Conservation (phyloP, 179 eudicot species). For the Beta lomatogona region DNA sequence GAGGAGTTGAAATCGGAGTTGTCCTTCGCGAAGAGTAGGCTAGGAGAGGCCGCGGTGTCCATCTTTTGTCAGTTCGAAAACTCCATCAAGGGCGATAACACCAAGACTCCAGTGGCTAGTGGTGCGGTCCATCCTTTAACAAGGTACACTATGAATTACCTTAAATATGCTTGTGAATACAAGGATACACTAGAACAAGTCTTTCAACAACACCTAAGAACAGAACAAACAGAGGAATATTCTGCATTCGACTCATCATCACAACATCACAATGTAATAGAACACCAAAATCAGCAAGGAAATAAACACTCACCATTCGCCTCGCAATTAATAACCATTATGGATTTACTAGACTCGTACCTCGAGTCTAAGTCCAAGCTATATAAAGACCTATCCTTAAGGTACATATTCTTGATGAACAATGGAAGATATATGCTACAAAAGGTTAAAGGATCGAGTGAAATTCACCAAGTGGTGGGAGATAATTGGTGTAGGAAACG, state of each 20-base stretch:
- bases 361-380: constrained; percentile 67
- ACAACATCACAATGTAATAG: background rate
- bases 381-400: constrained; percentile 55
- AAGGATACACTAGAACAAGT: constrained; percentile 66
- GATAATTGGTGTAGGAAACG: constrained; percentile 64
- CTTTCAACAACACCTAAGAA: constrained; percentile 51
- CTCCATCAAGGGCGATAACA: constrained; percentile 63
- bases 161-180: constrained; percentile 63
- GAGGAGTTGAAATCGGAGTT: constrained; percentile 49
- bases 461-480: constrained; percentile 52
- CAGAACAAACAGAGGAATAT: constrained; percentile 31
- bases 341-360: constrained; percentile 61
- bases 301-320: constrained; percentile 51
- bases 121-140: constrained; percentile 88
- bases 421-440: constrained; percentile 75
- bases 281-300: constrained; percentile 2
- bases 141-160: constrained; percentile 81
- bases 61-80: constrained; percentile 66
- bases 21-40: constrained; percentile 34
- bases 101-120: constrained; percentile 70
- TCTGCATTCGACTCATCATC: background rate
- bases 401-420: constrained; percentile 76
- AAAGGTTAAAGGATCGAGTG: constrained; percentile 57
- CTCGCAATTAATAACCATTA: constrained; percentile 47
- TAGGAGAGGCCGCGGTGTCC: constrained; percentile 63